Conservation (phyloP, 257 asterid species). For the Striga asiatica region DNA sequence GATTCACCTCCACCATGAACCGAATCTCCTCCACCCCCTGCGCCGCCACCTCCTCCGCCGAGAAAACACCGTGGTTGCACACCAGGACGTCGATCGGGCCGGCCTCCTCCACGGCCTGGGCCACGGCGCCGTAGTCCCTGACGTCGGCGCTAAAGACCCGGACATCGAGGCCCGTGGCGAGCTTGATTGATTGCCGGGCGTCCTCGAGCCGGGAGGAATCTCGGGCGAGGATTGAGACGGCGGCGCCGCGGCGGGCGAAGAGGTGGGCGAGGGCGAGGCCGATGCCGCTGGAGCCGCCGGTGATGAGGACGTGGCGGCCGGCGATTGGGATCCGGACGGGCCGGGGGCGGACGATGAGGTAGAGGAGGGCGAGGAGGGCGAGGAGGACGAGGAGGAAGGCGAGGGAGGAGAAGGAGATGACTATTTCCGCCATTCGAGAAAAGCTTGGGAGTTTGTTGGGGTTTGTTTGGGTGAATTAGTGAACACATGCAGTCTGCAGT, state of each 20-base stretch:
- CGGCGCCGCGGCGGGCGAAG: slow-evolving; percentile 47
- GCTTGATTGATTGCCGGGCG: slow-evolving; percentile 46
- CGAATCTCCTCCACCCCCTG: slow-evolving; percentile 45
- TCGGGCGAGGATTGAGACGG: slow-evolving; percentile 59
- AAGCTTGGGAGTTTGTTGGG: not conserved
- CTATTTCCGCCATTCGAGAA: slow-evolving; percentile 28
- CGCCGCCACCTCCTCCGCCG: slow-evolving; percentile 43
- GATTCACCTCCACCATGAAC: slow-evolving; percentile 63
- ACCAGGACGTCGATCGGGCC: slow-evolving; percentile 61
- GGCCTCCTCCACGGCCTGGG: slow-evolving; percentile 36
- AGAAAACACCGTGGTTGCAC: slow-evolving; percentile 60
- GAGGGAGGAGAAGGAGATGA: slow-evolving; percentile 21
- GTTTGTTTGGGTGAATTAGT: not conserved
- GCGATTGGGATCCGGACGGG: slow-evolving; percentile 38
- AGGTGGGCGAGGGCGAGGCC: slow-evolving; percentile 63
- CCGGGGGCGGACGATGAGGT: slow-evolving; percentile 46
- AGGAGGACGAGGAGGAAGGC: slow-evolving; percentile 35
- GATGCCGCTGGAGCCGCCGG: slow-evolving; percentile 84
- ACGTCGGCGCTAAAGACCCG: slow-evolving; percentile 51
- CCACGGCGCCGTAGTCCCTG: slow-evolving; percentile 39
- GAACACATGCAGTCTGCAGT: no score
- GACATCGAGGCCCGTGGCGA: slow-evolving; percentile 57
- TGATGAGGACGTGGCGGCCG: slow-evolving; percentile 59
- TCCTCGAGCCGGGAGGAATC: slow-evolving; percentile 34
- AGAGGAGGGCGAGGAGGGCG: slow-evolving; percentile 33